Base-by-base conservation (phyloP, 2,329 filamentous ascomycete genomes). In the Trichoderma koningiopsis region DNA sequence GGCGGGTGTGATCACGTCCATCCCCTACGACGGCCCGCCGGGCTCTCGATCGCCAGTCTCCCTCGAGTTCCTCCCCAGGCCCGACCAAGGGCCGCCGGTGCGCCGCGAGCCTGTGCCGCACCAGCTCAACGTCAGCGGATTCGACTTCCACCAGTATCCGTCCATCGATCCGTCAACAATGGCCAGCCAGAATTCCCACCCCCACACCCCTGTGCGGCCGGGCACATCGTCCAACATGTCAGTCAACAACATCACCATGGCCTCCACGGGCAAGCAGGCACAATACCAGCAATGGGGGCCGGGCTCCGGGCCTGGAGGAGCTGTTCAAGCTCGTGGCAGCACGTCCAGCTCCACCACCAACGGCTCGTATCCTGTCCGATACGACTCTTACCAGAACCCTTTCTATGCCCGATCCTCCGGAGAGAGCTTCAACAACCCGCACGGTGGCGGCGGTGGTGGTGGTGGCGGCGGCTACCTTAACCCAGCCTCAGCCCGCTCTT, bases 121-220 rank as follows among this genome's bases (percentile, higher is more conserved):
- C 79, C 93, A 97, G 76, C 82, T 96, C 66, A 94, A 93, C 79
- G 94, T 93, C 81, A 85, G 84, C 73, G 88, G 88, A 60, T 83
- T 83, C 74, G 94, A 97, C 80, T 97, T 90, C 77, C 93, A 97
- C 81, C 95, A 97, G 77, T 97, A 97, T 79, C 93, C 94, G 53
- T 87, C 87, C 64, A 89, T 92, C 78, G 89, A 91, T 73, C 83
- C 87, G 35, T 80, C 85, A 61, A 77, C 53, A 80, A 82, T 70
- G 81, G 83, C 70, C 37, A 83, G 91, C 75, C 90, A 72, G 16
- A 43, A 43, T 19, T 43, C 40, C 88, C 87, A 87, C 56, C 35
- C 55, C 57, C 65, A 60, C 59, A 27, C 64, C 86, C 55, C 63
- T 35, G 71, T 87, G 83, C 71, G 79, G 83, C 24, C 65, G 31